These are phyloP conservation scores for Cladosporium austrohemisphaericum DNA, from an alignment of 2,329 filamentous ascomycete species.

Conservation along the genomic window DNA sequence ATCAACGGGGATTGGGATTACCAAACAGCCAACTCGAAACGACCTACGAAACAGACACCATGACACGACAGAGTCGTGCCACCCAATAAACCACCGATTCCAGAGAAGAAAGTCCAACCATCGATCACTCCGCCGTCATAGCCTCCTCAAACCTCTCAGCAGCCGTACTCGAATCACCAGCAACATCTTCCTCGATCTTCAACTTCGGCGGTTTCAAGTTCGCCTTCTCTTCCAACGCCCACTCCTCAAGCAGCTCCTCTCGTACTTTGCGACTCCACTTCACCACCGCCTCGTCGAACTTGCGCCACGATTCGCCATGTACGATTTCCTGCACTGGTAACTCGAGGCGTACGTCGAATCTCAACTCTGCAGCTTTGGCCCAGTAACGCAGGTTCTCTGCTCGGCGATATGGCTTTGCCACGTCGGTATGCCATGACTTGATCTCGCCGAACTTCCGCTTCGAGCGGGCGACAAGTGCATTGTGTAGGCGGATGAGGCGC, in stretches of 20 bases:
- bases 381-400: conserved; percentile 94
- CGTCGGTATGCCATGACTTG: conserved; percentile 84
- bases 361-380: conserved; percentile 90
- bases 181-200: conserved; percentile 25
- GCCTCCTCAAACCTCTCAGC: conserved; percentile 8
- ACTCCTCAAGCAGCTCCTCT: conserved; percentile 76
- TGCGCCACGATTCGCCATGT: conserved; percentile 72
- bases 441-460: conserved; percentile 85
- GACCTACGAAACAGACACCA: conserved; percentile 3
- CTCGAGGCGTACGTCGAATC: conserved; percentile 82
- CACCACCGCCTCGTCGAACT: conserved; percentile 78
- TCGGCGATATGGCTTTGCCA: conserved; percentile 86
- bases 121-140: conserved; percentile 4
- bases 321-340: conserved; percentile 86
- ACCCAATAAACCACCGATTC: too few relatives aligned
- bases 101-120: too few relatives aligned
- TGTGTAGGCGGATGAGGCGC: conserved; percentile 81
- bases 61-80: background rate
- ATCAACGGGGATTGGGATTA: conserved; percentile 14
- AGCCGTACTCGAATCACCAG: background rate
- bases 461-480: conserved; percentile 79
- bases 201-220: conserved; percentile 28
- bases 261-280: conserved; percentile 80
- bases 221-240: conserved; percentile 41
- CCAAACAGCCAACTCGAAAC: background rate